Base-by-base conservation (phyloP, 106 monocot species). In the Xerophyta viscosa region DNA sequence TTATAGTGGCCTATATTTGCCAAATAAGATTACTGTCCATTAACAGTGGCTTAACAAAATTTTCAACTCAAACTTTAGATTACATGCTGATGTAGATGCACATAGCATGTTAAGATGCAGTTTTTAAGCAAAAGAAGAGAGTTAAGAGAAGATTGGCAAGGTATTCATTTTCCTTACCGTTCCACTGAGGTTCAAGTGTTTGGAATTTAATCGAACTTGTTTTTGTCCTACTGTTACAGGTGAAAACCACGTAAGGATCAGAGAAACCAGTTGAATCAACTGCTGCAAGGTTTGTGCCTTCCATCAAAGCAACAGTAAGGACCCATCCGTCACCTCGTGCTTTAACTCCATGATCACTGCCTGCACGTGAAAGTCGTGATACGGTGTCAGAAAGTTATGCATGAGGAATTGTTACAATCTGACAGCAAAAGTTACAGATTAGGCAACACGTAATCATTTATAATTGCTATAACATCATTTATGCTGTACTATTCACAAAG, bases 311-410 rank as follows among this genome's bases (percentile, higher is more conserved):
- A 61, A 91, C 84, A 53, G 91, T 91, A 26, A 91, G 60, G 27
- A 85, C 31, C 91, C 91, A 91, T 37, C 91, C 91, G 81, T 91
- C 77, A 3, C 91, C 91, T 66, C 77, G 84, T 58, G 91, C 91
- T 78, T 81, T 91, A 14, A 81, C 52, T 64, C 91, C 84, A 67
- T 91, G 91, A 72, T 91, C 91, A 64, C 66, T 72, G 15, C 78
- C 91, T 91, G 57, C 28, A 66, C n/a, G 20, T 12, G 15, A 1
- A 39, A 39, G n/a, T n/a, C n/a, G n/a, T n/a, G n/a, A n/a, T n/a
- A n/a, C n/a, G n/a, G n/a, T n/a, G n/a, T n/a, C n/a, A n/a, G n/a
- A n/a, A n/a, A n/a, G n/a, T n/a, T n/a, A n/a, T n/a, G n/a, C n/a
- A n/a, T n/a, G n/a, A n/a, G n/a, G n/a, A n/a, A n/a, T n/a, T n/a